Conservation (phyloP, 345 rosid genomes). For the Aurinia saxatilis region DNA sequence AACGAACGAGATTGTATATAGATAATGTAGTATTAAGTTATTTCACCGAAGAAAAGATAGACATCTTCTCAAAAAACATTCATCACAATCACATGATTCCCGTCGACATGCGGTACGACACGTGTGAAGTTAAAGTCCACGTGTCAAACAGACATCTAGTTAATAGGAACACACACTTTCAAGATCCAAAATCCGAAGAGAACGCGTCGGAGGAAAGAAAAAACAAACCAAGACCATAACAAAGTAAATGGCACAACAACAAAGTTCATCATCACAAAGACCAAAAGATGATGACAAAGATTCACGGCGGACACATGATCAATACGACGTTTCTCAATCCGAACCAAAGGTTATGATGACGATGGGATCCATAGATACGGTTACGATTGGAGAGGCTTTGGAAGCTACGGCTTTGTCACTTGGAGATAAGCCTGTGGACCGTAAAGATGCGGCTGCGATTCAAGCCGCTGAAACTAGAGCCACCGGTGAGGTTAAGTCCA, state of each 20-base stretch:
- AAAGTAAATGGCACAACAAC: slow-evolving; percentile 14
- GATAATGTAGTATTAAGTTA: too few relatives aligned
- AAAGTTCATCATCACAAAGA: background rate
- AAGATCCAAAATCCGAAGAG: slow-evolving; percentile 1
- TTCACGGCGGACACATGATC: slow-evolving; percentile 13
- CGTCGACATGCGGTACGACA: slow-evolving; percentile 3
- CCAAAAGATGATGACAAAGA: slow-evolving; percentile 1
- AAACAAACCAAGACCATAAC: background rate
- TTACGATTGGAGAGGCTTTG: slow-evolving; percentile 49
- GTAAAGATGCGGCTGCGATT: slow-evolving; percentile 48
- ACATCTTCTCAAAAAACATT: too few relatives aligned
- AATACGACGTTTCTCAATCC: slow-evolving; percentile 24
- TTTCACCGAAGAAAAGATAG: too few relatives aligned
- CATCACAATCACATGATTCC: too few relatives aligned
- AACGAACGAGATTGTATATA: too few relatives aligned
- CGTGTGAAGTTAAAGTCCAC: slow-evolving; percentile 5
- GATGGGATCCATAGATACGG: slow-evolving; percentile 15
- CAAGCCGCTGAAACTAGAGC: slow-evolving; percentile 49
- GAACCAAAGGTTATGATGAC: slow-evolving; percentile 1
- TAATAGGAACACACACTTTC: slow-evolving; percentile 4
- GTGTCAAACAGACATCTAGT: slow-evolving; percentile 1
- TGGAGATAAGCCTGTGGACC: slow-evolving; percentile 47
- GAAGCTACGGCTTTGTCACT: slow-evolving; percentile 39
- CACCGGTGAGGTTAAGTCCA: slow-evolving; percentile 14
- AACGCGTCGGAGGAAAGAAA: background rate